Conservation (phyloP, 1,139 yeast species). For the Sugiyamaella japonica region DNA sequence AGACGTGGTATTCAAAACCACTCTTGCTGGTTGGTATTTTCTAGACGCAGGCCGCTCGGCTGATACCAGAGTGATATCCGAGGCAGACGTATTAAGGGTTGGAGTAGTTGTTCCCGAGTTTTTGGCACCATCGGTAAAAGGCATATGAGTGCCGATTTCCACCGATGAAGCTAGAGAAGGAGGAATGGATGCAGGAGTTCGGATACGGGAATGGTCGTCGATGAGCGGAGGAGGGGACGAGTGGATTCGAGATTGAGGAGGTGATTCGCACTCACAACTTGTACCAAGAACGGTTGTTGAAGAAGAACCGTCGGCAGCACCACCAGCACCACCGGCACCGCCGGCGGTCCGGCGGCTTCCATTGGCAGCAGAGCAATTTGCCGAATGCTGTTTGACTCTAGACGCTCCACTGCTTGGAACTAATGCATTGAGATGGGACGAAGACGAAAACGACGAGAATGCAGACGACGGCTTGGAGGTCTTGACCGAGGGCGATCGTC, state of each 20-base stretch:
- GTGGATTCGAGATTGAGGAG: constrained; percentile 14
- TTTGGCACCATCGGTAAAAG: constrained; percentile 29
- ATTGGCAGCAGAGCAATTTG: constrained; percentile 12
- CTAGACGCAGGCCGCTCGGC: constrained; percentile 1
- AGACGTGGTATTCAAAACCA: constrained; percentile 13
- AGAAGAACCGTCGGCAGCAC: background rate
- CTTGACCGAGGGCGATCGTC: constrained; percentile 9
- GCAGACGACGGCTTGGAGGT: constrained; percentile 27
- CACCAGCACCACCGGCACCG: background rate
- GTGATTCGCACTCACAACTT: constrained; percentile 29
- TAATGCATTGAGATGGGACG: constrained; percentile 20
- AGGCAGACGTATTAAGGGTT: background rate
- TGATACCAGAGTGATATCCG: constrained; percentile 7
- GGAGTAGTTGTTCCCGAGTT: constrained; percentile 9
- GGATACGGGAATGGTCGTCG: constrained; percentile 36
- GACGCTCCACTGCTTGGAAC: background rate
- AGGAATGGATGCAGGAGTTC: constrained; percentile 37
- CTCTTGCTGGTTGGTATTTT: constrained; percentile 19
- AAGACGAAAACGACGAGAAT: constrained; percentile 23
- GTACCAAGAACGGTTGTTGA: constrained; percentile 23
- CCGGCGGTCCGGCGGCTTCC: background rate
- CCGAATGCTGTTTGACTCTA: constrained; percentile 1
- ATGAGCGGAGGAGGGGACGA: constrained; percentile 31
- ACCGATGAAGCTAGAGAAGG: constrained; percentile 20
- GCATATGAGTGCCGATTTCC: constrained; percentile 40